Evolutionary conservation across 148 eudicot genomes (phyloP).

Genomic region (Camellia granthamiana): DNA sequence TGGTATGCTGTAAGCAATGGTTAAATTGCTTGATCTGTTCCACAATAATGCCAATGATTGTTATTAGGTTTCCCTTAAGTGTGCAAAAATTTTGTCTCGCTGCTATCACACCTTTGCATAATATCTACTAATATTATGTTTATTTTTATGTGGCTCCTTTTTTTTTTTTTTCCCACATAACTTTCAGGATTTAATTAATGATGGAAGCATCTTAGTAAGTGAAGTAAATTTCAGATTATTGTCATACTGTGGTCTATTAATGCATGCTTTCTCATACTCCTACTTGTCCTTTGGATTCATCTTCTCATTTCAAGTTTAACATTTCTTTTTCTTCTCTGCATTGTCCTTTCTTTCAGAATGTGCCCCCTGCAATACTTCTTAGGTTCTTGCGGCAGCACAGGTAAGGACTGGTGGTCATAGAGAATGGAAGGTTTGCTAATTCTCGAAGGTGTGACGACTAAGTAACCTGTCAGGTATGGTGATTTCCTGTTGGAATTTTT

Average conservation of each 20-base stretch:
- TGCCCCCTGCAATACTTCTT: conserved; percentile 90
- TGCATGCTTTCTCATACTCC: no score
- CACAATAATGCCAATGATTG: neutral
- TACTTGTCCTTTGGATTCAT: neutral
- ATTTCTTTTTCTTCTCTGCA: neutral
- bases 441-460: no score
- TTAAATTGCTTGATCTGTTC: neutral
- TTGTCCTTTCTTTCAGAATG: conserved; percentile 62
- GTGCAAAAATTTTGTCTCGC: no score
- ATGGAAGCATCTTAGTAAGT: neutral
- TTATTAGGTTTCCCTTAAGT: neutral
- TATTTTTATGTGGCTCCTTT: no score
- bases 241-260: no score
- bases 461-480: no score
- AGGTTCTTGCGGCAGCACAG: conserved; percentile 91
- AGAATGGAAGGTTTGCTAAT: no score
- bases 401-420: neutral
- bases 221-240: no score
- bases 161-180: neutral
- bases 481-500: no score
- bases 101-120: no score
- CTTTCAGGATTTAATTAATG: neutral
- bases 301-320: neutral
- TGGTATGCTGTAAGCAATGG: neutral
- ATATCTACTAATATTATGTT: no score